phyloP scores from a whole-genome alignment of 768 basidiomycete genomes.

The Clavulina sp. region DNA sequence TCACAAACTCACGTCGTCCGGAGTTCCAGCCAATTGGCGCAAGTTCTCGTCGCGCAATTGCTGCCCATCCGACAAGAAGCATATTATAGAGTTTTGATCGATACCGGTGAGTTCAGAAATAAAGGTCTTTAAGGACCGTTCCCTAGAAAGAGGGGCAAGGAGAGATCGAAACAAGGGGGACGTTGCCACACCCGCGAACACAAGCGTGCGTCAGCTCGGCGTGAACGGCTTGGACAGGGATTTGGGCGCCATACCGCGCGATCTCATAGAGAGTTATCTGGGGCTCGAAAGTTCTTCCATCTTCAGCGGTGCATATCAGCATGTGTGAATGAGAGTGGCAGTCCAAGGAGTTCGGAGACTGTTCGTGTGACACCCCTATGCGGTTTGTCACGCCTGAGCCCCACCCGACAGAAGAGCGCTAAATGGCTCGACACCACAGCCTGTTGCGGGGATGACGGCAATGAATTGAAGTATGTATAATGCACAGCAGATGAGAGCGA shows the following conservation, averaged over 20 bases:
- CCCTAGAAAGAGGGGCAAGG: slow-evolving; percentile 22
- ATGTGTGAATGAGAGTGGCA: too few relatives aligned
- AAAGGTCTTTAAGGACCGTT: slow-evolving; percentile 51
- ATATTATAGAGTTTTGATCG: slow-evolving; percentile 48
- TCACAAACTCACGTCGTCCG: slow-evolving; percentile 45
- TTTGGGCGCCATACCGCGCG: slow-evolving; percentile 36
- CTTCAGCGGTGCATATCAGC: slow-evolving; percentile 27
- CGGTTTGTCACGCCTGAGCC: too few relatives aligned
- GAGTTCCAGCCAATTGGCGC: slow-evolving; percentile 54
- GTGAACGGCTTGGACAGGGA: background rate
- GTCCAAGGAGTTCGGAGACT: too few relatives aligned
- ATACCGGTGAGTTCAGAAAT: slow-evolving; percentile 55
- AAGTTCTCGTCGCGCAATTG: slow-evolving; percentile 54
- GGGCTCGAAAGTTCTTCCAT: slow-evolving; percentile 28
- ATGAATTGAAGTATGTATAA: too few relatives aligned
- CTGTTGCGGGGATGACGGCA: too few relatives aligned
- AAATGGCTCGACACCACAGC: too few relatives aligned
- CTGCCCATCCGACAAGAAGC: slow-evolving; percentile 65
- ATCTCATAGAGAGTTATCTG: slow-evolving; percentile 58
- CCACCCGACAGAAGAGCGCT: too few relatives aligned
- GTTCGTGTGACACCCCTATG: too few relatives aligned
- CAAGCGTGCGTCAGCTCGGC: slow-evolving; percentile 1
- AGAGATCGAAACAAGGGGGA: background rate
- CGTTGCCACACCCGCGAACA: background rate
- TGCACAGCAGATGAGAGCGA: too few relatives aligned